A percentile compares a stretch with the other conserved stretches of the same genome.
Evolutionary conservation across 345 rosid species (phyloP).

Genomic region (Pistacia atlantica): DNA sequence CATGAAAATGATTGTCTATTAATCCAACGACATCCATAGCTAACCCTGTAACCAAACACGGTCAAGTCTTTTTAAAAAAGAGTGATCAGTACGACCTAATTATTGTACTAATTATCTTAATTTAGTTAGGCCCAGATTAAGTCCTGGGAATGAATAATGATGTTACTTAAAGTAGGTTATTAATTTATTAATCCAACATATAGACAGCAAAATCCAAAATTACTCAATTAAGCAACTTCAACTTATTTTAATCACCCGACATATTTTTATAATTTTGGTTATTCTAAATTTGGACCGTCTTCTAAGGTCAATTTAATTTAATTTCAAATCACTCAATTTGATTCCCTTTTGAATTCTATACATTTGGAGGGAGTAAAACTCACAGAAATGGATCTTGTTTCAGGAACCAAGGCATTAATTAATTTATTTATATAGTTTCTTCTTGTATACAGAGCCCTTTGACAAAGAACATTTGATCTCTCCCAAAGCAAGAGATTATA

Average conservation of each 20-base stretch:
- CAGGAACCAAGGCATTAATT: too few relatives aligned
- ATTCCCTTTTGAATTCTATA: too few relatives aligned
- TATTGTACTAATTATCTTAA: background rate
- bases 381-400: too few relatives aligned
- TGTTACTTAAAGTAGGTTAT: background rate
- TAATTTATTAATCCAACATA: background rate
- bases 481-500: background rate
- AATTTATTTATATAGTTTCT: background rate
- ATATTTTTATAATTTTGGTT: too few relatives aligned
- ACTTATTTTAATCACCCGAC: background rate
- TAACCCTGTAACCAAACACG: background rate
- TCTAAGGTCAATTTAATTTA: too few relatives aligned
- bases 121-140: background rate
- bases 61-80: too few relatives aligned
- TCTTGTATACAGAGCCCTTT: background rate
- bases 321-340: too few relatives aligned
- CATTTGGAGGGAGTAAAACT: too few relatives aligned
- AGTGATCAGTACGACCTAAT: too few relatives aligned
- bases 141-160: background rate
- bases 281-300: too few relatives aligned
- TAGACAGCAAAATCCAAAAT: slow-evolving; percentile 17
- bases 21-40: background rate
- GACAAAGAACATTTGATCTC: background rate
- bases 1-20: background rate
- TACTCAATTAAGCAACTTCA: background rate